phyloP scores from a whole-genome alignment of 2,329 filamentous ascomycete species.

The Periconia macrospinosa region DNA sequence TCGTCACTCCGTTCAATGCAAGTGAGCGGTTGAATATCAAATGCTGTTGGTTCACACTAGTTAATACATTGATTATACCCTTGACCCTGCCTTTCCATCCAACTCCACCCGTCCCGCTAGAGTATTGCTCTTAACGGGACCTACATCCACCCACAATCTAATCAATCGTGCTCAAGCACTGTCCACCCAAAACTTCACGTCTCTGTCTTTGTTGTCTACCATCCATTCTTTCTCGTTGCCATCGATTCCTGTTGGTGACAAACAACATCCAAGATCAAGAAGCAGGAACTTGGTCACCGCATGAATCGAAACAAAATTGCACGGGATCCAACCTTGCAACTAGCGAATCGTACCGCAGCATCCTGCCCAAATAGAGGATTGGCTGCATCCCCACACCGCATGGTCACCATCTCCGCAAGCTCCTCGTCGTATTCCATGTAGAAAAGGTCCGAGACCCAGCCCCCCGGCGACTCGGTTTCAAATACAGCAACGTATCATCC shows the following conservation, averaged over 20 bases:
- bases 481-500: constrained; percentile 6
- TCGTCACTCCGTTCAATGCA: constrained; percentile 29
- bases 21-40: constrained; percentile 39
- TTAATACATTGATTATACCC: constrained; percentile 27
- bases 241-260: constrained; percentile 11
- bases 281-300: constrained; percentile 21
- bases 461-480: constrained; percentile 4
- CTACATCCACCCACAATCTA: constrained; percentile 31
- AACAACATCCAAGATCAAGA: constrained; percentile 16
- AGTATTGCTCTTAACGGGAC: constrained; percentile 35
- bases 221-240: constrained; percentile 1
- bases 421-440: constrained; percentile 36
- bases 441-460: constrained; percentile 21
- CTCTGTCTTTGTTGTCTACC: constrained; percentile 3
- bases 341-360: constrained; percentile 26
- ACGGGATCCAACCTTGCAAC: constrained; percentile 18
- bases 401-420: constrained; percentile 27
- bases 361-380: constrained; percentile 23
- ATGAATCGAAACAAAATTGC: constrained; percentile 15
- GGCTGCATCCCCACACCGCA: constrained; percentile 35
- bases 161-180: constrained; percentile 10
- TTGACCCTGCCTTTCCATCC: constrained; percentile 34
- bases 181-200: constrained; percentile 5
- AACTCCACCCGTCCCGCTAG: constrained; percentile 28
- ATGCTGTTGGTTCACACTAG: constrained; percentile 31